Conservation (phyloP, 768 basidiomycete species). For the Pleurotus ostreatus region DNA sequence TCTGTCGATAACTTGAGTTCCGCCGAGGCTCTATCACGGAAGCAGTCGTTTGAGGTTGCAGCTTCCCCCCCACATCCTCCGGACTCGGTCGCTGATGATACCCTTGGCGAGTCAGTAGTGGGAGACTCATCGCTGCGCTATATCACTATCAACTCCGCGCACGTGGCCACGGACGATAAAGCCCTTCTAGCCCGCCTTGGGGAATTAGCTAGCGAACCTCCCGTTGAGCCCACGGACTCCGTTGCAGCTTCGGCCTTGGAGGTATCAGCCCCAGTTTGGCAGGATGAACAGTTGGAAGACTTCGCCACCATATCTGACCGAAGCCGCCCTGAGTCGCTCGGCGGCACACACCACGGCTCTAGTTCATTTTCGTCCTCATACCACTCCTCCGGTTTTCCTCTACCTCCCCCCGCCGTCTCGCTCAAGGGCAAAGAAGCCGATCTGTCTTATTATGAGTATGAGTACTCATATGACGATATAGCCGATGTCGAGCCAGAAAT, state of each 20-base stretch:
- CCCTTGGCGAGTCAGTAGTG: not conserved
- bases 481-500: constrained; percentile 27
- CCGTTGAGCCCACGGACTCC: constrained; percentile 20
- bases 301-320: constrained; percentile 18
- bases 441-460: constrained; percentile 36
- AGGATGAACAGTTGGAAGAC: constrained; percentile 43
- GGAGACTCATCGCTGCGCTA: constrained; percentile 17
- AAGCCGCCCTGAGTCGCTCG: not conserved
- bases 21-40: not conserved
- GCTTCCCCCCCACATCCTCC: constrained; percentile 7
- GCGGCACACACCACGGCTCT: not conserved
- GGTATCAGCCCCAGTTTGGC: constrained; percentile 50
- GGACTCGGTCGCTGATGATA: not conserved
- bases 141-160: constrained; percentile 35
- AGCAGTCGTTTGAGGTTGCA: constrained; percentile 17
- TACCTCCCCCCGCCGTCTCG: constrained; percentile 32
- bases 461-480: constrained; percentile 36
- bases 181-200: constrained; percentile 48
- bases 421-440: constrained; percentile 36
- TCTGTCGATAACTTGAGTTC: constrained; percentile 8
- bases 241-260: constrained; percentile 15
- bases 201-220: constrained; percentile 51
- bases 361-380: constrained; percentile 5
- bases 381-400: constrained; percentile 30
- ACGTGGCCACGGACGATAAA: constrained; percentile 68